A percentile compares a stretch with the other conserved stretches of the same genome.
These are phyloP conservation scores for Pythium insidiosum DNA, from an alignment of 352 stramenopile species.

Conservation along the genomic window DNA sequence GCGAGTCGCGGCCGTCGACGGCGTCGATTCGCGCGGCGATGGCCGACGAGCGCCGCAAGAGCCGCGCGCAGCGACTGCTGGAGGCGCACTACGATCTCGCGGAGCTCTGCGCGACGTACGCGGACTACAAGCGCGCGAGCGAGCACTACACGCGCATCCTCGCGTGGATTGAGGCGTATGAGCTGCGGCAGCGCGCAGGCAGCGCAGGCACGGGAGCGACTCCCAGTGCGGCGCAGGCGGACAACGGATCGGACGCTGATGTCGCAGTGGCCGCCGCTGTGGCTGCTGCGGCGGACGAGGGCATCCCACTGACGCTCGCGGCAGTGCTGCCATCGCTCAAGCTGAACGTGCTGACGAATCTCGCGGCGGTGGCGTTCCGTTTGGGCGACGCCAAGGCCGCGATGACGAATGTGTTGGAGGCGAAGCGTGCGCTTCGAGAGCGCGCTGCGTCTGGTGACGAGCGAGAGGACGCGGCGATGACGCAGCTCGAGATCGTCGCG, in stretches of 20 bases:
- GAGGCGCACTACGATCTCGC: constrained; percentile 26
- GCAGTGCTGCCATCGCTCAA: constrained; percentile 15
- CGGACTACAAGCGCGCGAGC: constrained; percentile 20
- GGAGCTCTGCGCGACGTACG: constrained; percentile 21
- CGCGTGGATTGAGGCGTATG: constrained; percentile 1
- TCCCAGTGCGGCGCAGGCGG: not conserved
- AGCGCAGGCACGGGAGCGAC: not conserved
- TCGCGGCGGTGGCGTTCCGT: constrained; percentile 24
- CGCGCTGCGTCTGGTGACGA: not conserved
- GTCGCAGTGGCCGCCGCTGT: not conserved
- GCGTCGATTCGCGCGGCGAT: too few species aligned
- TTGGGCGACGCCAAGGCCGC: constrained; percentile 21
- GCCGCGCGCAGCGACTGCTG: constrained; percentile 8
- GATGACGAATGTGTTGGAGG: constrained; percentile 26
- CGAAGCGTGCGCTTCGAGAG: constrained; percentile 18
- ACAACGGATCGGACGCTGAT: not conserved
- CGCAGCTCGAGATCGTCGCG: constrained; percentile 19
- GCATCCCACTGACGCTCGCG: constrained; percentile 10
- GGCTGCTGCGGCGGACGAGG: not conserved
- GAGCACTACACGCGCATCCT: constrained; percentile 24
- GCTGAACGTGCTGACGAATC: constrained; percentile 28
- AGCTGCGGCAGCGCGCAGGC: not conserved
- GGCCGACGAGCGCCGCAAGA: too few species aligned
- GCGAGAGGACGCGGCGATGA: not conserved
- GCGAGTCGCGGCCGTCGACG: too few species aligned